Evolutionary conservation across 2,329 filamentous ascomycete genomes (phyloP).

Genomic region (Sordariomycetes sp.): DNA sequence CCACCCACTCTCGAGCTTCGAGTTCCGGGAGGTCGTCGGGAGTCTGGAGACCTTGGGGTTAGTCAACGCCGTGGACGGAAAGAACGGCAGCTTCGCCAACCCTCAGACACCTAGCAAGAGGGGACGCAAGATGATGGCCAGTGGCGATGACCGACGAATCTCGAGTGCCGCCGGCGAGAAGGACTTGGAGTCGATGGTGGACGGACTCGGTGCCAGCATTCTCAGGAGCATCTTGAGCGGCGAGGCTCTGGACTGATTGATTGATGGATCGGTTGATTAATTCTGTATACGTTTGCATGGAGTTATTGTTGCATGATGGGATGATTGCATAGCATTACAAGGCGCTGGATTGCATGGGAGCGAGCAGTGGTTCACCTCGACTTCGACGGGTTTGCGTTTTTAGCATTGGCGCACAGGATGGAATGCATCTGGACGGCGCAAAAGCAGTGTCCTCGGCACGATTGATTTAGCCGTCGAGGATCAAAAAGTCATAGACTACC

Average conservation of each 20-base stretch:
- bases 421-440: too few species aligned
- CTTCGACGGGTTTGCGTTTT: too few species aligned
- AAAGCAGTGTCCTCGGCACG: too few species aligned
- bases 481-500: too few species aligned
- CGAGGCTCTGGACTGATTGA: conserved; percentile 45
- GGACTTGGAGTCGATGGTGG: conserved; percentile 65
- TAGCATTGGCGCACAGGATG: too few species aligned
- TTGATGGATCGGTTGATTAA: too few species aligned
- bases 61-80: conserved; percentile 61
- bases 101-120: conserved; percentile 65
- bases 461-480: too few species aligned
- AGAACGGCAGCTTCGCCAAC: conserved; percentile 55
- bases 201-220: conserved; percentile 52
- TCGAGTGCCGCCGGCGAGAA: conserved; percentile 72
- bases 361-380: too few species aligned
- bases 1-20: conserved; percentile 79
- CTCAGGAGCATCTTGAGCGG: conserved; percentile 53
- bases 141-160: conserved; percentile 65
- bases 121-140: conserved; percentile 44
- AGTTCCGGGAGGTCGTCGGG: conserved; percentile 87
- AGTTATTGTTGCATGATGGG: too few species aligned
- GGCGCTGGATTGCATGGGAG: too few species aligned
- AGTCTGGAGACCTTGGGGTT: conserved; percentile 84
- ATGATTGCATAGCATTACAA: too few species aligned
- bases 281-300: too few species aligned